Evolutionary conservation across 2,329 filamentous ascomycete species (phyloP), one percentile per base, ranked within the genome.

Genomic region (Diaporthe citrichinensis): DNA sequence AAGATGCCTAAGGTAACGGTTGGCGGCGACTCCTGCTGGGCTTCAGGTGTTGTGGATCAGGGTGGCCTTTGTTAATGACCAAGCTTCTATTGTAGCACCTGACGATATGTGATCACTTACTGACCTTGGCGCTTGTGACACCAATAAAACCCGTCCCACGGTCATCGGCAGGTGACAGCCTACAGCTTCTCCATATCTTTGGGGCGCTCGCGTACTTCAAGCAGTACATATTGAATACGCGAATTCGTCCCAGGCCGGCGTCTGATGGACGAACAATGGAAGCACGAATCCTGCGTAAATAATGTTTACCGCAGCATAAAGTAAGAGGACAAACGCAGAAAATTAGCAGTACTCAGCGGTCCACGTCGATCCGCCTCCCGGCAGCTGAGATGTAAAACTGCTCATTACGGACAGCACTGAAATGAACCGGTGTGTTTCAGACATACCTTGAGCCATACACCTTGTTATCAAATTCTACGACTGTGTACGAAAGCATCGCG

Each of bases 401-500:
- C 34, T 53, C 23, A 41, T 41, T 31, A 69, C 49, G 9, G 9
- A 41, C 14, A 5, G n/a, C 10, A 55, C 46, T 28, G 34, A 14
- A 55, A 69, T 41, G 28, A 17, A 53, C 31, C n/a, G 1, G 9
- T 8, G n/a, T 36, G 65, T 69, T 69, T 69, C 65, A 69, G 41
- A 53, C 15, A 41, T 28, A 28, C 15, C 17, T 39, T 39, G 49
- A 55, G 17, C 34, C 49, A 34, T 25, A 55, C 34, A 55, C 65
- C 34, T 39, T 69, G 31, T 41, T 28, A 41, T 41, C 49, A 25
- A 55, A 23, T 17, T 14, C 65, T 23, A 69, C 34, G 49, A n/a
- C 49, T 31, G n/a, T 28, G n/a, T 55, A 69, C 65, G 34, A 55
- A 69, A 69, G 46, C n/a, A 55, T 69, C 65, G 49, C 49, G 49